These are phyloP conservation scores for Clonostachys byssicola DNA, from an alignment of 2,329 filamentous ascomycete genomes.

Conservation along the genomic window DNA sequence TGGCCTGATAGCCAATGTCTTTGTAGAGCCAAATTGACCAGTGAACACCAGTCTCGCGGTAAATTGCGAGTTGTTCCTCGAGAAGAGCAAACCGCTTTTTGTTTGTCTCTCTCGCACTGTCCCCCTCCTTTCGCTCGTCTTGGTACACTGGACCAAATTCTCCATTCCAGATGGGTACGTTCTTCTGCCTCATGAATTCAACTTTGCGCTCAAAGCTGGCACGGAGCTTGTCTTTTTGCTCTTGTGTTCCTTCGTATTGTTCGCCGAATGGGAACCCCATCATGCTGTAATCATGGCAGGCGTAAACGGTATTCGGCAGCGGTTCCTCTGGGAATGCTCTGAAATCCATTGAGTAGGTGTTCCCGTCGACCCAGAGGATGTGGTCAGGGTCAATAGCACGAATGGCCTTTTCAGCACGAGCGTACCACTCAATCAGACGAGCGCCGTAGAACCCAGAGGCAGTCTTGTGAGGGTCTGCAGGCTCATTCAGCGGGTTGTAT, in stretches of 20 bases:
- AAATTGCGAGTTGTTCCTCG: slow-evolving; percentile 31
- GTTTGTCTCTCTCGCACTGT: slow-evolving; percentile 28
- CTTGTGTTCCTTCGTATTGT: slow-evolving; percentile 29
- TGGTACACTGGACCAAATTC: slow-evolving; percentile 50
- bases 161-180: slow-evolving; percentile 41
- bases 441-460: slow-evolving; percentile 10
- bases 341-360: slow-evolving; percentile 50
- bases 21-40: slow-evolving; percentile 62
- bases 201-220: slow-evolving; percentile 34
- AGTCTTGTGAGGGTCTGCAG: slow-evolving; percentile 19
- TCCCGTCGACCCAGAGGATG: slow-evolving; percentile 46
- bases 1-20: slow-evolving; percentile 51
- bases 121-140: slow-evolving; percentile 22
- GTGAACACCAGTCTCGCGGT: slow-evolving; percentile 25
- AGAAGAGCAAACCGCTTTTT: slow-evolving; percentile 33
- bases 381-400: slow-evolving; percentile 38
- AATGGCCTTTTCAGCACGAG: slow-evolving; percentile 29
- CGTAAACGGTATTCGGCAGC: slow-evolving; percentile 44
- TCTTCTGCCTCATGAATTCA: slow-evolving; percentile 32
- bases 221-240: slow-evolving; percentile 36
- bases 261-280: slow-evolving; percentile 42
- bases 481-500: slow-evolving; percentile 29
- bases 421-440: slow-evolving; percentile 31
- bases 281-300: slow-evolving; percentile 47
- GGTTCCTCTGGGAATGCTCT: slow-evolving; percentile 30